Conservation (phyloP, 768 basidiomycete species). For the Butyriboletus loyo region DNA sequence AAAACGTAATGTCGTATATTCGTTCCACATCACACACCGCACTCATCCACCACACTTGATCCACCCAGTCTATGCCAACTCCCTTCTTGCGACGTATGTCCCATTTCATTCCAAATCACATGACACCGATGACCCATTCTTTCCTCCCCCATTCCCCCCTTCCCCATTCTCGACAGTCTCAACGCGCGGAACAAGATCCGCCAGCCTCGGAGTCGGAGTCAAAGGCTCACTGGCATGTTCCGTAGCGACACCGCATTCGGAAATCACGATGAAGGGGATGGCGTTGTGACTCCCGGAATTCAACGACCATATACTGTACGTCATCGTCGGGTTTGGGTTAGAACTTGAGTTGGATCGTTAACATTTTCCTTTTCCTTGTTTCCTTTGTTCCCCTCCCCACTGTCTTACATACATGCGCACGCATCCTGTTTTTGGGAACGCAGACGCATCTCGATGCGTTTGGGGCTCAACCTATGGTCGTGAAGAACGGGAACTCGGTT, state of each 20-base stretch:
- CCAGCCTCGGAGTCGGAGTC: neutral
- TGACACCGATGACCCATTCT: neutral
- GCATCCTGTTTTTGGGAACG: neutral
- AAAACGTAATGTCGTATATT: constrained; percentile 16
- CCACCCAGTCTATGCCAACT: constrained; percentile 24
- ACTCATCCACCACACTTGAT: neutral
- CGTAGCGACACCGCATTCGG: neutral
- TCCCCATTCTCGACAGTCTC: constrained; percentile 9
- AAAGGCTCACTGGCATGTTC: neutral
- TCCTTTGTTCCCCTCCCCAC: neutral
- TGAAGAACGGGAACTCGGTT: constrained; percentile 7
- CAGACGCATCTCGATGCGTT: constrained; percentile 6
- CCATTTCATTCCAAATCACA: neutral
- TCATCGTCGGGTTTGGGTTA: neutral
- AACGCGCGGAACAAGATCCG: constrained; percentile 18
- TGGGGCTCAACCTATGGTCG: neutral
- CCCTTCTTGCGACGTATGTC: constrained; percentile 25
- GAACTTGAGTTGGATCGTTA: neutral
- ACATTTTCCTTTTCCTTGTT: neutral
- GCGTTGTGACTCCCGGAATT: neutral
- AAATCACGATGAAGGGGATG: neutral
- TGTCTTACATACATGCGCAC: neutral
- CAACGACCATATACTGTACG: neutral
- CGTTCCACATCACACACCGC: neutral
- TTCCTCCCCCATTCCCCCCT: too few relatives aligned